Percentiles rank a stretch among this genome's conserved stretches.
These are phyloP conservation scores for Eimeria brunetti DNA, from an alignment of 169 alveolate genomes.

Conservation along the genomic window DNA sequence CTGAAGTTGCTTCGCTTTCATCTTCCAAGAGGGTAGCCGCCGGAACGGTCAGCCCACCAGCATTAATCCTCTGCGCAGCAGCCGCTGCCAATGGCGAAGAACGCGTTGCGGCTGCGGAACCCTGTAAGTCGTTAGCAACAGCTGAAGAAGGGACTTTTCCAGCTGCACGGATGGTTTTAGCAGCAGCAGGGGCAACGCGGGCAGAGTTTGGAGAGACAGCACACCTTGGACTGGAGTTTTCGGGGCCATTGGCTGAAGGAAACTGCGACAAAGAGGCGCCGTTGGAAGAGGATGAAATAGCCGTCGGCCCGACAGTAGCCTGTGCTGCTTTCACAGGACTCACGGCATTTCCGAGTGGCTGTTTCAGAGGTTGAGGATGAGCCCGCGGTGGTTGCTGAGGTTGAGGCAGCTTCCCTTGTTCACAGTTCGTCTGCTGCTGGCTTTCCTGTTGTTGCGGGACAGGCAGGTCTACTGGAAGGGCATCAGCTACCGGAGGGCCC, in stretches of 20 bases:
- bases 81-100: background rate
- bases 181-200: background rate
- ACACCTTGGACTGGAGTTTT: background rate
- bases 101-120: background rate
- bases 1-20: background rate
- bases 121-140: background rate
- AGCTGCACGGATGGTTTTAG: conserved; percentile 4
- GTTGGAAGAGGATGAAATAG: background rate
- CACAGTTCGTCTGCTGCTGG: background rate
- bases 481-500: background rate
- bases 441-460: background rate
- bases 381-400: conserved; percentile 50
- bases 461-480: background rate
- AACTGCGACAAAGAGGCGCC: background rate
- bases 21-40: background rate
- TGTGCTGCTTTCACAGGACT: background rate
- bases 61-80: background rate
- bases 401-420: conserved; percentile 27
- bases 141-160: background rate
- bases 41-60: conserved; percentile 13
- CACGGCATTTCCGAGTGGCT: background rate
- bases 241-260: background rate
- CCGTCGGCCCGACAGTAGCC: background rate
- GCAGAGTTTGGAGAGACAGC: background rate
- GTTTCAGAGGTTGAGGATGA: conserved; percentile 10